Evolutionary conservation across 768 basidiomycete genomes (phyloP).

Genomic region (Suillus bovinus): DNA sequence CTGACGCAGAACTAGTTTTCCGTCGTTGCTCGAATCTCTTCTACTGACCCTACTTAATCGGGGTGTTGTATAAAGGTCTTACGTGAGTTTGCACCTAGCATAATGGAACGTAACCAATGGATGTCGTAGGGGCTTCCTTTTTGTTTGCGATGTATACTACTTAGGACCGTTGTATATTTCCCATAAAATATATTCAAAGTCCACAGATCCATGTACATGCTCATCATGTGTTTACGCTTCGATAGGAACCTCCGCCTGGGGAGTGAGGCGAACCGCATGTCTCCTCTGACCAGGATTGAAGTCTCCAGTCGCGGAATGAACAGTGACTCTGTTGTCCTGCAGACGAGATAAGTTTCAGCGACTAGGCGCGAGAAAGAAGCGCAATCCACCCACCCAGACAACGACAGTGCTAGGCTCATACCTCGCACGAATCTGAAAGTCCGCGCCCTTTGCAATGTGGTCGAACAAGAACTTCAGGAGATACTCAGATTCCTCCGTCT

Average conservation of each 20-base stretch:
- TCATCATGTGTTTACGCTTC: conserved; percentile 23
- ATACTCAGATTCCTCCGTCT: conserved; percentile 54
- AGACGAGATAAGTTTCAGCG: conserved; percentile 5
- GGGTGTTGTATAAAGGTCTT: conserved; percentile 2
- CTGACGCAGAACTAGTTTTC: not conserved
- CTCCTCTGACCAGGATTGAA: conserved; percentile 38
- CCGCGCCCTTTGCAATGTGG: conserved; percentile 50
- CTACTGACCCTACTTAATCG: conserved; percentile 2
- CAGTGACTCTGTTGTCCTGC: conserved; percentile 50
- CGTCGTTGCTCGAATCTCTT: conserved; percentile 1
- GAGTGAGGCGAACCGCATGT: conserved; percentile 49
- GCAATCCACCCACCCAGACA: conserved; percentile 46
- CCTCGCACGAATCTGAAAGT: conserved; percentile 49
- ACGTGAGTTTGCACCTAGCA: not conserved
- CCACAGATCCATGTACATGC: not conserved
- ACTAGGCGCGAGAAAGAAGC: not conserved
- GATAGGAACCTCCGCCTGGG: conserved; percentile 50
- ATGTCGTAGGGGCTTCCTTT: not conserved
- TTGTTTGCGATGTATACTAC: conserved; percentile 5
- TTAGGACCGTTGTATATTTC: not conserved
- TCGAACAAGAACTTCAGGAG: conserved; percentile 56
- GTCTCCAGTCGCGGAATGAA: conserved; percentile 46
- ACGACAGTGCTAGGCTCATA: conserved; percentile 57
- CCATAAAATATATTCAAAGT: not conserved
- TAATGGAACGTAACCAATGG: conserved; percentile 5